Evolutionary conservation across 2,329 filamentous ascomycete species (phyloP).

Genomic region (Paracoccidioides lutzii): DNA sequence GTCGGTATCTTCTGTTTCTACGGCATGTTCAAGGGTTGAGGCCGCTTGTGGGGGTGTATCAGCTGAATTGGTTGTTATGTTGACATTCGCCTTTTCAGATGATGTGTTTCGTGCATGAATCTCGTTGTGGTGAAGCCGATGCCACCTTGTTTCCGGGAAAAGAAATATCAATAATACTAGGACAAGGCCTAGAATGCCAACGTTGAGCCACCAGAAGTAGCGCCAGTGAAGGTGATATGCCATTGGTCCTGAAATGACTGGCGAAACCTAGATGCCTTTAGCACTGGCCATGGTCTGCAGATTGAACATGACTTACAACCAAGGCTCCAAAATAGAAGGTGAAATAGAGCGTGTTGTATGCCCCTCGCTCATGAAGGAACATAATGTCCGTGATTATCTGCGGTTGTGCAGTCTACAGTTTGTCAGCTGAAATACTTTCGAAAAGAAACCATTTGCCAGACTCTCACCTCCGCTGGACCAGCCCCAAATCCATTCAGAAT

Average conservation of each 20-base stretch:
- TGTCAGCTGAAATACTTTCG: neutral
- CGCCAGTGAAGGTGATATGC: constrained; percentile 45
- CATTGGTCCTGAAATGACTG: constrained; percentile 50
- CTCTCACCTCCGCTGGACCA: constrained; percentile 42
- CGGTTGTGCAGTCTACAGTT: constrained; percentile 41
- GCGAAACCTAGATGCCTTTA: constrained; percentile 29
- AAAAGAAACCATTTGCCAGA: neutral
- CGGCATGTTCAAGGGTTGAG: constrained; percentile 8
- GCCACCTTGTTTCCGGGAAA: constrained; percentile 52
- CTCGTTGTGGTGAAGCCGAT: constrained; percentile 30
- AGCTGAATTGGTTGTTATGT: neutral
- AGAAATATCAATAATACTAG: constrained; percentile 43
- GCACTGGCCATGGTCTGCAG: constrained; percentile 8
- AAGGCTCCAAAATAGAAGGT: constrained; percentile 49
- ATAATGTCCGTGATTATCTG: constrained; percentile 52
- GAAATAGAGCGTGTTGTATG: constrained; percentile 50
- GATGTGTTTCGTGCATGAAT: constrained; percentile 2
- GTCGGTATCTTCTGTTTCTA: constrained; percentile 21
- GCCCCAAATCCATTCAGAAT: constrained; percentile 51
- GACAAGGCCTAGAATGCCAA: constrained; percentile 39
- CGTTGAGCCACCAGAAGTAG: constrained; percentile 55
- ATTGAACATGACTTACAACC: constrained; percentile 33
- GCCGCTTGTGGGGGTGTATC: neutral
- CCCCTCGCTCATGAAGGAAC: constrained; percentile 52
- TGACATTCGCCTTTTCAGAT: neutral